Conservation (phyloP, 768 basidiomycete species). For the Fomitopsis pulvina region DNA sequence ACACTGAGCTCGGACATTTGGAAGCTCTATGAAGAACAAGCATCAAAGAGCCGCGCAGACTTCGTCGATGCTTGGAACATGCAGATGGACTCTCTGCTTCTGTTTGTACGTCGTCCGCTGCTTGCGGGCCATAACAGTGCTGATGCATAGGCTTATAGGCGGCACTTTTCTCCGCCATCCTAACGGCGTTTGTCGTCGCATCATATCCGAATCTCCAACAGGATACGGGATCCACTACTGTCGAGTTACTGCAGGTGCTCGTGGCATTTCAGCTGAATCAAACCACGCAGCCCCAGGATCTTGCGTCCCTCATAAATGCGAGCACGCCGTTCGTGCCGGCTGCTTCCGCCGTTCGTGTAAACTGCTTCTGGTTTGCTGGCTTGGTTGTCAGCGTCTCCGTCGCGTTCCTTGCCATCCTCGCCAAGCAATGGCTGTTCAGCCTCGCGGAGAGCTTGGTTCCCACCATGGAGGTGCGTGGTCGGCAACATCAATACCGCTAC, state of each 20-base stretch:
- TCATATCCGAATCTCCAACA: slow-evolving; percentile 18
- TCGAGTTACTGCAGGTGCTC: slow-evolving; percentile 5
- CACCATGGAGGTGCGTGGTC: slow-evolving; percentile 28
- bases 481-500: slow-evolving; percentile 35
- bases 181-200: slow-evolving; percentile 24
- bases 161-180: slow-evolving; percentile 24
- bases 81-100: slow-evolving; percentile 10
- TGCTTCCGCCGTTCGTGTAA: slow-evolving; percentile 29
- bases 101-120: slow-evolving; percentile 5
- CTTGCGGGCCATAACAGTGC: neutral
- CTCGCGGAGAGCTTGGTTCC: slow-evolving; percentile 18
- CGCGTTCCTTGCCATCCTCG: slow-evolving; percentile 37
- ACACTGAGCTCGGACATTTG: no score
- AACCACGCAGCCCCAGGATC: neutral
- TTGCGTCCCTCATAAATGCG: neutral
- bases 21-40: slow-evolving; percentile 2
- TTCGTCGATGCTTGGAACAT: slow-evolving; percentile 2
- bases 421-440: slow-evolving; percentile 43
- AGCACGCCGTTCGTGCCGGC: slow-evolving; percentile 13
- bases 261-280: neutral
- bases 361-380: slow-evolving; percentile 35
- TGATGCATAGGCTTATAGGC: slow-evolving; percentile 15
- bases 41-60: slow-evolving; percentile 3
- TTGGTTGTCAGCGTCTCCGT: slow-evolving; percentile 33
- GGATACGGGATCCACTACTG: slow-evolving; percentile 11